These are phyloP conservation scores for Pogostemon cablin DNA, from an alignment of 257 asterid genomes.

Conservation along the genomic window DNA sequence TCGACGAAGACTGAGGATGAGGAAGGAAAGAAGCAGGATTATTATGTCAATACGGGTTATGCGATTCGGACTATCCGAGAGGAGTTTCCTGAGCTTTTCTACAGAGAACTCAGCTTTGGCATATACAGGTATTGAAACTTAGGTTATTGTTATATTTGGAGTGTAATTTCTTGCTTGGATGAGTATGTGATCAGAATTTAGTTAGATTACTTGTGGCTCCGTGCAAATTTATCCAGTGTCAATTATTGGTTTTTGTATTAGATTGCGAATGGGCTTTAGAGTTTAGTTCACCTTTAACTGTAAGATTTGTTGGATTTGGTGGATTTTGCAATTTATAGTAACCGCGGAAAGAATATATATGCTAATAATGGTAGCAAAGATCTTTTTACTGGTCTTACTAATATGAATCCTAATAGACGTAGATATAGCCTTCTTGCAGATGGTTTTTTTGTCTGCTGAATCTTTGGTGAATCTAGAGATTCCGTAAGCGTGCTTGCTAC, in stretches of 20 bases:
- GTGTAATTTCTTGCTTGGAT: slow-evolving; percentile 12
- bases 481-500: slow-evolving; percentile 2
- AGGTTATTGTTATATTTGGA: not conserved
- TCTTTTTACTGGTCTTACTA: slow-evolving; percentile 11
- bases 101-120: slow-evolving; percentile 73
- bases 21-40: slow-evolving; percentile 74
- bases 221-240: slow-evolving; percentile 21
- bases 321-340: slow-evolving; percentile 5
- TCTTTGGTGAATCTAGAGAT: not conserved
- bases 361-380: slow-evolving; percentile 4
- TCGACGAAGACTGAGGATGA: slow-evolving; percentile 48
- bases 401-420: not conserved
- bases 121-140: slow-evolving; percentile 66
- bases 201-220: not conserved
- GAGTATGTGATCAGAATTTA: slow-evolving; percentile 7
- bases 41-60: slow-evolving; percentile 78
- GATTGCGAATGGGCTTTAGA: not conserved
- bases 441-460: slow-evolving; percentile 2
- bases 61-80: slow-evolving; percentile 91
- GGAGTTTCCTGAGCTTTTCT: slow-evolving; percentile 81
- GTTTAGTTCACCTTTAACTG: not conserved
- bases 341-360: not conserved
- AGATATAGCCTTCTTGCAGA: not conserved
- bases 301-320: slow-evolving; percentile 11
- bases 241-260: slow-evolving; percentile 10